These are phyloP conservation scores for Neophaeococcomyces mojaviensis DNA, from an alignment of 2,329 filamentous ascomycete species.

Conservation along the genomic window DNA sequence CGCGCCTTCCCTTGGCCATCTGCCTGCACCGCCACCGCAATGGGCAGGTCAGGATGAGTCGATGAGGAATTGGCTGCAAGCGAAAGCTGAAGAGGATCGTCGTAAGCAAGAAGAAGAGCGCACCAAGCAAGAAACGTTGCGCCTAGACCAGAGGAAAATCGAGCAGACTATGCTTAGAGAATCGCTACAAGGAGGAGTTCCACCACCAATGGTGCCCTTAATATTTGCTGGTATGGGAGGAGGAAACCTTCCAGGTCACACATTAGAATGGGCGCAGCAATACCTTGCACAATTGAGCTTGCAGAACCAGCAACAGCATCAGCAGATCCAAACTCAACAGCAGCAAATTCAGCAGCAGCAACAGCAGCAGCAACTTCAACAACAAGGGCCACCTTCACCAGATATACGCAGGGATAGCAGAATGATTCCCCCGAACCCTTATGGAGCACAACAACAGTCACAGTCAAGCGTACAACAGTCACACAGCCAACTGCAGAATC, in stretches of 20 bases:
- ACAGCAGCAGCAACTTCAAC: constrained; percentile 26
- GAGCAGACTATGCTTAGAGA: constrained; percentile 66
- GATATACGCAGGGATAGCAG: constrained; percentile 27
- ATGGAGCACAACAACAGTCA: constrained; percentile 24
- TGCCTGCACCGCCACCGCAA: constrained; percentile 58
- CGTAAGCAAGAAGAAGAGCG: constrained; percentile 68
- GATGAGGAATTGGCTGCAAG: constrained; percentile 63
- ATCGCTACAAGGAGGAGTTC: constrained; percentile 62
- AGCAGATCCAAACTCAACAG: constrained; percentile 47
- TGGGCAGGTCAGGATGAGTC: constrained; percentile 59
- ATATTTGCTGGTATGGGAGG: constrained; percentile 67
- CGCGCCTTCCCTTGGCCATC: constrained; percentile 38
- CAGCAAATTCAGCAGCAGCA: constrained; percentile 45
- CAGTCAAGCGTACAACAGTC: constrained; percentile 20
- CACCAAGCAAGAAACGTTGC: constrained; percentile 54
- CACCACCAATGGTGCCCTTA: constrained; percentile 65
- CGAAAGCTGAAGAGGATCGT: constrained; percentile 66
- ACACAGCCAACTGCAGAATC: constrained; percentile 5
- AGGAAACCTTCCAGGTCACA: constrained; percentile 52
- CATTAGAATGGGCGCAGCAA: constrained; percentile 62
- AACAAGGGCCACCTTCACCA: constrained; percentile 22
- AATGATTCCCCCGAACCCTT: constrained; percentile 31
- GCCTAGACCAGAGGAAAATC: constrained; percentile 63
- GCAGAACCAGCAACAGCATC: constrained; percentile 40
- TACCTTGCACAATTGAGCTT: constrained; percentile 43